Evolutionary conservation across 176 grass and related monocot genomes (phyloP).

Genomic region (Urochloa ruziziensis): DNA sequence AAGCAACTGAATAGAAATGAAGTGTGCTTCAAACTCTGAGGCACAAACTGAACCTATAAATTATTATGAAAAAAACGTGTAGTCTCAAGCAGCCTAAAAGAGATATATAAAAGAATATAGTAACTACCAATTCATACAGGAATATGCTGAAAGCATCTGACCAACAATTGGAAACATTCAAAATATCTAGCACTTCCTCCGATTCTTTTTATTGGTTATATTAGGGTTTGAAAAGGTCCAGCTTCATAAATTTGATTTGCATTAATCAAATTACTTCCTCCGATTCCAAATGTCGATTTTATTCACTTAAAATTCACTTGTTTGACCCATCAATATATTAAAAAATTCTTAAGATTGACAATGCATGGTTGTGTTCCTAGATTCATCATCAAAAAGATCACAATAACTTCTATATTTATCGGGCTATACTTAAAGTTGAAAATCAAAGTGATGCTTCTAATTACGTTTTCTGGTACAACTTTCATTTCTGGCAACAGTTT

Average conservation of each 20-base stretch:
- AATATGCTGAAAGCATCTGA: neutral
- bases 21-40: neutral
- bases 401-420: neutral
- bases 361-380: neutral
- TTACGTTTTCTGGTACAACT: neutral
- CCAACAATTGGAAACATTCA: neutral
- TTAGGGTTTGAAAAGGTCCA: no score
- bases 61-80: neutral
- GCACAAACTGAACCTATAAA: neutral
- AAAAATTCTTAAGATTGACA: neutral
- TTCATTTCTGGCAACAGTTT: neutral
- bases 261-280: neutral
- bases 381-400: neutral
- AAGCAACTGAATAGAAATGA: neutral
- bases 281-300: neutral
- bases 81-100: neutral
- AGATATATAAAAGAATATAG: neutral
- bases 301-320: neutral
- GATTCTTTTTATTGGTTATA: neutral
- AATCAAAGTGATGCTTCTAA: neutral
- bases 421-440: no score
- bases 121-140: neutral
- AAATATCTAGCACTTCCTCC: neutral
- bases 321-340: neutral
- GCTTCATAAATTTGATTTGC: neutral